phyloP scores from a whole-genome alignment of 208 protist species.

The Trypanosoma lewisi region DNA sequence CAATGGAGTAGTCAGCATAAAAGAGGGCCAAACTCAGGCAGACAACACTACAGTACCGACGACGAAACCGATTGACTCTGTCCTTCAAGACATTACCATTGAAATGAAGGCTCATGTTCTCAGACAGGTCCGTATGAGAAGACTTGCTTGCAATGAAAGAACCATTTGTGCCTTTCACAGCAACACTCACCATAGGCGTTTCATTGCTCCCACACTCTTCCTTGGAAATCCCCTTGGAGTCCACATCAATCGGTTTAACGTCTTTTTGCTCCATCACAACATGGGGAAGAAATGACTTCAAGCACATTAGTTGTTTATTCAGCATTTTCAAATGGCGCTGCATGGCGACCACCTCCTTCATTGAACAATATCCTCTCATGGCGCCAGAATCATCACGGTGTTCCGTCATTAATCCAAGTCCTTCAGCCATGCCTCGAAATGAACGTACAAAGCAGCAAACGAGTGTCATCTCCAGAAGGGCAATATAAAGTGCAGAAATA shows the following conservation, averaged over 20 bases:
- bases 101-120: conserved; percentile 15
- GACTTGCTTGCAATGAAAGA: background rate
- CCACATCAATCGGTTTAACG: conserved; percentile 3
- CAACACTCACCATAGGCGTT: too few species aligned
- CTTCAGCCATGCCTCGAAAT: conserved; percentile 28
- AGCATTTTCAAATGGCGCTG: conserved; percentile 47
- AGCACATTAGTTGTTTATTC: conserved; percentile 49
- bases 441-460: conserved; percentile 47
- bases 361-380: conserved; percentile 6
- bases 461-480: conserved; percentile 23
- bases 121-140: too few species aligned
- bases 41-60: conserved; percentile 49
- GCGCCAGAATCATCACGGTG: conserved; percentile 41
- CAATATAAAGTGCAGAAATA: conserved; percentile 9
- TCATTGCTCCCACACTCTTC: background rate
- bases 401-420: conserved; percentile 36
- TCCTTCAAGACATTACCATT: conserved; percentile 39
- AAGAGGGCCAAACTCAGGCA: background rate
- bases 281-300: conserved; percentile 55
- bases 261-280: conserved; percentile 31
- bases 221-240: background rate
- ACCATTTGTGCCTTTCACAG: background rate
- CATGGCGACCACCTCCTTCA: conserved; percentile 53
- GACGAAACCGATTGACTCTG: conserved; percentile 45
- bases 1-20: conserved; percentile 9